Base-by-base conservation (phyloP, 177 flowering plant species). In the Vitis hybrid region DNA sequence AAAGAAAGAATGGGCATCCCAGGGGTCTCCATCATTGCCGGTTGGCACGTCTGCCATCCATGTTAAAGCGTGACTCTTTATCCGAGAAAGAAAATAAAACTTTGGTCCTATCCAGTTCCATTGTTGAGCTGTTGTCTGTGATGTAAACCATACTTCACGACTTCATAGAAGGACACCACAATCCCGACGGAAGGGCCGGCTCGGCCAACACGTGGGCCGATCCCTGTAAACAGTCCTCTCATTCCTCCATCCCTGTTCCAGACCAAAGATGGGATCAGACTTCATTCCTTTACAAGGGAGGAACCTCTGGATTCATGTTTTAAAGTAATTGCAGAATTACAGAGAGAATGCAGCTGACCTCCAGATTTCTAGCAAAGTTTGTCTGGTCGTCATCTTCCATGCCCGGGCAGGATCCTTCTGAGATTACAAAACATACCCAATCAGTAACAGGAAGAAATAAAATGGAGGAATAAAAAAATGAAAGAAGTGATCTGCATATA, bases 341-440 rank as follows among this genome's bases (percentile, higher is more conserved):
- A 5, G 46, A 41, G 46, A 41, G 5, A 41, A 41, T 41, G 7
- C 9, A 41, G 57, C 64, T 58, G 81, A 92, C 99, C 98, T 90
- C 99, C 96, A 95, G 61, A 93, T 80, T 73, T 93, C 98, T 35
- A 66, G 58, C 61, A 93, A 74, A 1, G 98, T 95, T 69, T 80
- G 84, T 74, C 87, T 81, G 5, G 97, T 93, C 0, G 88, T 91
- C 98, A 93, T 95, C 68, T 73, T 82, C 74, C 85, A 76, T 49
- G 90, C 94, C 77, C 86, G 83, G 4, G 73, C 52, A 58, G 90
- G 94, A 80, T 95, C 98, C 74, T 79, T 89, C 98, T 92, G 87
- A n/a, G 74, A 78, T 66, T 12, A 13, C 30, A 35, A 58, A 57
- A 69, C 21, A 68, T 24, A 61, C 62, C 58, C 49, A 12, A 58